phyloP scores from a whole-genome alignment of 1,284 basidiomycete genomes.

The Cryptococcus amylolentus region DNA sequence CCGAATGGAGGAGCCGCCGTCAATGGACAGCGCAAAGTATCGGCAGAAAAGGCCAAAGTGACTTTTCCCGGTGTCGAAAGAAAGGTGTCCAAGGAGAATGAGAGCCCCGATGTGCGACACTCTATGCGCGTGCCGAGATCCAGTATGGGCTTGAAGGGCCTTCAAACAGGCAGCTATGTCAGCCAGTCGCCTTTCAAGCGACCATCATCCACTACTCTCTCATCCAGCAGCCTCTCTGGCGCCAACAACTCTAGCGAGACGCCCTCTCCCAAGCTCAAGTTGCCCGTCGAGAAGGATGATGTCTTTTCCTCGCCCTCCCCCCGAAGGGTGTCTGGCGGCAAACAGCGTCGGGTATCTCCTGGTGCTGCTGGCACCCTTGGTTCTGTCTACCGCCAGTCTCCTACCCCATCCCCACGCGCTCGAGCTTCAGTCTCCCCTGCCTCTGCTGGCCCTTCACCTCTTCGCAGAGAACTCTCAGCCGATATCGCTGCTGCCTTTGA shows the following conservation, averaged over 20 bases:
- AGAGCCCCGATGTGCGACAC: slow-evolving; percentile 57
- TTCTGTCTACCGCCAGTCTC: slow-evolving; percentile 23
- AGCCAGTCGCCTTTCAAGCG: slow-evolving; percentile 74
- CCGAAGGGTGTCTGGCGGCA: slow-evolving; percentile 24
- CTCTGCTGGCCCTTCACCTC: slow-evolving; percentile 28
- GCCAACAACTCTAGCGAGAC: slow-evolving; percentile 14
- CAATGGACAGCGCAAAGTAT: slow-evolving; percentile 37
- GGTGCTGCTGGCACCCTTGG: slow-evolving; percentile 8
- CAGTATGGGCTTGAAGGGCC: slow-evolving; percentile 68
- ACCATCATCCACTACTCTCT: not conserved
- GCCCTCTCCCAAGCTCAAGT: slow-evolving; percentile 14
- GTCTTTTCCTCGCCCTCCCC: slow-evolving; percentile 39
- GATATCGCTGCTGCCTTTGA: slow-evolving; percentile 8
- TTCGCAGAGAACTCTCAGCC: slow-evolving; percentile 16
- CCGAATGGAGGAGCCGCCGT: slow-evolving; percentile 24
- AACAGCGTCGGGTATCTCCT: slow-evolving; percentile 28
- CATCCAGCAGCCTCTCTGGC: slow-evolving; percentile 19
- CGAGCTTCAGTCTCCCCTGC: slow-evolving; percentile 2
- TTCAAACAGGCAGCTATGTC: slow-evolving; percentile 72
- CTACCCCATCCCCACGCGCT: slow-evolving; percentile 30
- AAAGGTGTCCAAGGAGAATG: slow-evolving; percentile 57
- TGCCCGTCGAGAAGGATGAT: slow-evolving; percentile 30
- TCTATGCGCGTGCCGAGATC: slow-evolving; percentile 63
- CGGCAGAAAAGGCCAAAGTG: slow-evolving; percentile 31
- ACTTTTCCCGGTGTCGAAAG: slow-evolving; percentile 27